These are phyloP conservation scores for Metschnikowia arizonensis DNA, from an alignment of 805 yeast genomes.

Conservation along the genomic window DNA sequence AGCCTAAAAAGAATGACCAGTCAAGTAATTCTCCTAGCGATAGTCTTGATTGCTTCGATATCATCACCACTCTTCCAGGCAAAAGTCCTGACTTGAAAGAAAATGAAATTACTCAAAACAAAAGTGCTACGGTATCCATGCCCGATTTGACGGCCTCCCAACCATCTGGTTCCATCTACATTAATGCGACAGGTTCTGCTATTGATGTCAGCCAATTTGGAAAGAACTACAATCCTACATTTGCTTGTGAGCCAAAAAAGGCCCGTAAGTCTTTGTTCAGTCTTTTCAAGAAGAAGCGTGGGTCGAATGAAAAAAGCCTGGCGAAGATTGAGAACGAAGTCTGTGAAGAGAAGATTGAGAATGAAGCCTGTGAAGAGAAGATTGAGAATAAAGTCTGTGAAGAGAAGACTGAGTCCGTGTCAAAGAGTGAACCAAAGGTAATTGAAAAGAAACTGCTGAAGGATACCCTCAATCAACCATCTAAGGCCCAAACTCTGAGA, in stretches of 20 bases:
- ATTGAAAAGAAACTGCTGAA: not conserved
- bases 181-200: conserved; percentile 31
- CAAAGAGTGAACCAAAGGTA: no score
- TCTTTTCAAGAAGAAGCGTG: conserved; percentile 29
- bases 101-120: not conserved
- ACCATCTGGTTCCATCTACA: conserved; percentile 9
- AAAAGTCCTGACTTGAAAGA: not conserved
- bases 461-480: not conserved
- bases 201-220: conserved; percentile 41
- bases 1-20: not conserved
- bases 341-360: not conserved
- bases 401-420: not conserved
- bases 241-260: conserved; percentile 10
- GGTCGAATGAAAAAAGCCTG: not conserved
- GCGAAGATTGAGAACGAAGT: not conserved
- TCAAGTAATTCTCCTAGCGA: conserved; percentile 6
- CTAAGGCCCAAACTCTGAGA: not conserved
- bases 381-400: no score
- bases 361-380: no score
- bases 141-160: conserved; percentile 14
- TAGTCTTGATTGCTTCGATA: conserved; percentile 15
- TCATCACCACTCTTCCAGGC: conserved; percentile 10
- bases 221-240: conserved; percentile 35
- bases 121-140: conserved; percentile 13
- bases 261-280: conserved; percentile 32